Evolutionary conservation across 179 eudicot species (phyloP), one percentile per base, ranked within the genome.

Genomic region (Sideroxylon spinosum): DNA sequence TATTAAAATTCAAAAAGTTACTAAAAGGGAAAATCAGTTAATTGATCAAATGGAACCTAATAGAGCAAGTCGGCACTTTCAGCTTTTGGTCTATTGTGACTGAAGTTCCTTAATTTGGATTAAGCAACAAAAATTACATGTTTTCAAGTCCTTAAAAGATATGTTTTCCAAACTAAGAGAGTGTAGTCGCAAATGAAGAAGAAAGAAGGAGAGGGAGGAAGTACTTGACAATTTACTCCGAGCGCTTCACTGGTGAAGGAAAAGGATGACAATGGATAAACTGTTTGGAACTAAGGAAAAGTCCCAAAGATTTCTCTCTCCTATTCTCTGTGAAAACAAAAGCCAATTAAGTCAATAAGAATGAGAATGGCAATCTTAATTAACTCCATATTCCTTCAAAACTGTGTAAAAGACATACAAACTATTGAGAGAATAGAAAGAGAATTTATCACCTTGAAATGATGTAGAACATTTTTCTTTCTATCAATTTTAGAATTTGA

Each of bases 281-380:
- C 50, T 20, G 37, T 16, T 84, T 78, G 50, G 90, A 74, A 80
- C 89, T 80, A 75, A 91, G 79, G 82, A 91, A 91, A 48, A 88
- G 89, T 55, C 90, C 91, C 82, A 91, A 76, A 56, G 92, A 91
- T 81, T 91, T 91, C 61, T 89, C 95, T 81, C 83, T 88, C 78
- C 92, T 86, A 80, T 78, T 90, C 64, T 91, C 95, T 91, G 90
- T 80, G 48, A 3, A 62, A 48, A 78, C 32, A 23, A 78, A 57
- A 37, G 37, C 46, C 26, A 14, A 56, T 14, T 53, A 50, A 32
- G 20, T 62, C 29, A 9, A 71, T 11, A 53, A 1, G 13, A 73
- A 63, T 72, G 56, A 75, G 53, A 46, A 22, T 61, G 19, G 13
- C 6, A 25, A 63, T 19, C 29, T n/a, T 22, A 22, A 16, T 25